phyloP scores from a whole-genome alignment of 176 grass and related monocot species.

The Oropetium thomaeum region DNA sequence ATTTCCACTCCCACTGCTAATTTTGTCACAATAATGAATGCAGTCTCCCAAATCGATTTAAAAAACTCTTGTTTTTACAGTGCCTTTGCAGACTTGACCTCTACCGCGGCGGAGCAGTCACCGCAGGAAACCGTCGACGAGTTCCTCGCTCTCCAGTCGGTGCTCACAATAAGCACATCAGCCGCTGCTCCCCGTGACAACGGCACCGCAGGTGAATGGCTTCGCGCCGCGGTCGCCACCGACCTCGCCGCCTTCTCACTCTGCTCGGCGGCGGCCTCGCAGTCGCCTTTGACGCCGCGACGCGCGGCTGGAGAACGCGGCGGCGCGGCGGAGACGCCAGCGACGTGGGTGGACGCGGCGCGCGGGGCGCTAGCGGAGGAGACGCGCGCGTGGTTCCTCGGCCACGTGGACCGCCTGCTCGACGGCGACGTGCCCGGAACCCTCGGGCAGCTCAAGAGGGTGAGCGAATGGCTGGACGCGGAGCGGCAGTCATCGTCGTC shows the following conservation, averaged over 20 bases:
- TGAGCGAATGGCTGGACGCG: constrained; percentile 60
- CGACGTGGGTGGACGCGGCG: constrained; percentile 22
- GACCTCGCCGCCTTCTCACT: constrained; percentile 27
- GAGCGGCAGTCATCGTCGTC: constrained; percentile 1
- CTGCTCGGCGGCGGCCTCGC: not conserved
- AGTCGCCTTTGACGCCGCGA: not conserved
- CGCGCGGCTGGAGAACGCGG: too few species aligned
- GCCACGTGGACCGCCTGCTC: constrained; percentile 48
- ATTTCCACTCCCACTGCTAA: not conserved
- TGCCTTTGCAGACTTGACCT: constrained; percentile 31
- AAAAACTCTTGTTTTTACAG: not conserved
- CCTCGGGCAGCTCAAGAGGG: constrained; percentile 59
- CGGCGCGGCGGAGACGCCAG: not conserved
- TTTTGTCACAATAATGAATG: not conserved
- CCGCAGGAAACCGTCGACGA: constrained; percentile 48
- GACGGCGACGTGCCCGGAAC: constrained; percentile 47
- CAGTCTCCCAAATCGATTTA: too few species aligned
- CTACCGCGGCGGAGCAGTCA: constrained; percentile 23
- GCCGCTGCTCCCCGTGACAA: not conserved
- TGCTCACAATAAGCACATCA: not conserved
- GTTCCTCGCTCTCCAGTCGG: constrained; percentile 42
- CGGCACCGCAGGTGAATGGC: constrained; percentile 4
- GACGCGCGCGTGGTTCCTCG: constrained; percentile 43
- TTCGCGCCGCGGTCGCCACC: constrained; percentile 8
- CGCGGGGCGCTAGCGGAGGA: constrained; percentile 35